Evolutionary conservation across 345 rosid species (phyloP).

Genomic region (Anacardium occidentale): DNA sequence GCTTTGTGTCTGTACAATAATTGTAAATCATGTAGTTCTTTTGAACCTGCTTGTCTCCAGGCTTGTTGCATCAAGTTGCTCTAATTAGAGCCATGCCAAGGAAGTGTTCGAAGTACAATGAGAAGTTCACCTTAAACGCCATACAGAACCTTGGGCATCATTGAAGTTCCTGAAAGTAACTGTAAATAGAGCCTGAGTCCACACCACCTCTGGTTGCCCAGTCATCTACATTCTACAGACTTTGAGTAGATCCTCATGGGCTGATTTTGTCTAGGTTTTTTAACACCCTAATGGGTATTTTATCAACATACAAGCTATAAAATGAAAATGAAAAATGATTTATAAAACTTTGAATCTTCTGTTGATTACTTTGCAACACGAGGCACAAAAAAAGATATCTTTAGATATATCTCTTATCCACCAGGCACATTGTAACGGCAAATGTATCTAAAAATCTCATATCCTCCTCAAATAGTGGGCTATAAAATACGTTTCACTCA

Average conservation of each 20-base stretch:
- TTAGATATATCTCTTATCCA: too few relatives aligned
- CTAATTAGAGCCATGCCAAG: constrained; percentile 37
- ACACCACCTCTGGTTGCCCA: constrained; percentile 75
- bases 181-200: constrained; percentile 50
- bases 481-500: too few relatives aligned
- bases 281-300: constrained; percentile 64
- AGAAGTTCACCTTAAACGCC: background rate
- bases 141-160: constrained; percentile 14
- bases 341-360: too few relatives aligned
- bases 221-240: constrained; percentile 69
- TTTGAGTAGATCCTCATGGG: constrained; percentile 58
- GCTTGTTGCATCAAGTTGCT: constrained; percentile 35
- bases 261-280: constrained; percentile 62
- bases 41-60: constrained; percentile 47
- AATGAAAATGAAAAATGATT: background rate
- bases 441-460: too few relatives aligned
- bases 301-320: constrained; percentile 55
- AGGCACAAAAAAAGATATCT: too few relatives aligned
- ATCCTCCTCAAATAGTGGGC: too few relatives aligned
- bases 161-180: constrained; percentile 13
- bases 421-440: too few relatives aligned
- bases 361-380: too few relatives aligned
- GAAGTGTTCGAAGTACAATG: constrained; percentile 11
- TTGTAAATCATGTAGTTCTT: constrained; percentile 41
- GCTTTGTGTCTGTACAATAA: constrained; percentile 33